These are phyloP conservation scores for Draba incana DNA, from an alignment of 345 rosid genomes.

Conservation along the genomic window DNA sequence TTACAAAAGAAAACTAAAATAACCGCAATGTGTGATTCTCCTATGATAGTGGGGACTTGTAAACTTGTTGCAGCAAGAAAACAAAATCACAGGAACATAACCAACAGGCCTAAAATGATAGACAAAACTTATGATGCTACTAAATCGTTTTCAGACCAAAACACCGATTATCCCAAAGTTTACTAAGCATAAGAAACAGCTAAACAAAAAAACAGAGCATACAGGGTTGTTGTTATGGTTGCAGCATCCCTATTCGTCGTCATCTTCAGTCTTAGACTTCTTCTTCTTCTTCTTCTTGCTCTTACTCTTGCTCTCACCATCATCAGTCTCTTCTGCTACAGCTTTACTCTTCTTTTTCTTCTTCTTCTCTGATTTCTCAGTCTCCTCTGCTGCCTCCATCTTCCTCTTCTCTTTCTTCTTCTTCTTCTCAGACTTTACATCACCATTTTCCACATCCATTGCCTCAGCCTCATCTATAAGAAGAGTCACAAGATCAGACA, in stretches of 20 bases:
- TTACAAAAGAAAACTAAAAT: not conserved
- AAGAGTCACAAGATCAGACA: not conserved
- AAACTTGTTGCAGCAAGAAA: not conserved
- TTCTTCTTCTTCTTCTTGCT: constrained; percentile 43
- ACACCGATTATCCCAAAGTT: constrained; percentile 1
- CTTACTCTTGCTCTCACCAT: no score
- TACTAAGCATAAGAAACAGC: not conserved
- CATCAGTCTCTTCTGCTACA: no score
- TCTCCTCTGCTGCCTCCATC: constrained; percentile 33
- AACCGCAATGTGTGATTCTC: not conserved
- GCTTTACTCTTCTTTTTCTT: no score
- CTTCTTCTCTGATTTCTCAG: constrained; percentile 39
- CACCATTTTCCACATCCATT: no score
- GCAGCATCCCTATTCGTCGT: constrained; percentile 34
- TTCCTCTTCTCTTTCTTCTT: constrained; percentile 12
- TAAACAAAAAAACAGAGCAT: constrained; percentile 10
- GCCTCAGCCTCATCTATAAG: no score
- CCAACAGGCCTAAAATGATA: constrained; percentile 5
- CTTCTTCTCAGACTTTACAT: no score
- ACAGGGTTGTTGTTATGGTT: constrained; percentile 25
- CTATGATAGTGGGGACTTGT: not conserved
- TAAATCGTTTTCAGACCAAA: constrained; percentile 24
- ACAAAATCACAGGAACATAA: not conserved
- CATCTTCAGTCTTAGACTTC: constrained; percentile 37
- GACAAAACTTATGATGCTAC: not conserved